Conservation (phyloP, 495 filamentous ascomycete species). For the Penicillium diatomitis region DNA sequence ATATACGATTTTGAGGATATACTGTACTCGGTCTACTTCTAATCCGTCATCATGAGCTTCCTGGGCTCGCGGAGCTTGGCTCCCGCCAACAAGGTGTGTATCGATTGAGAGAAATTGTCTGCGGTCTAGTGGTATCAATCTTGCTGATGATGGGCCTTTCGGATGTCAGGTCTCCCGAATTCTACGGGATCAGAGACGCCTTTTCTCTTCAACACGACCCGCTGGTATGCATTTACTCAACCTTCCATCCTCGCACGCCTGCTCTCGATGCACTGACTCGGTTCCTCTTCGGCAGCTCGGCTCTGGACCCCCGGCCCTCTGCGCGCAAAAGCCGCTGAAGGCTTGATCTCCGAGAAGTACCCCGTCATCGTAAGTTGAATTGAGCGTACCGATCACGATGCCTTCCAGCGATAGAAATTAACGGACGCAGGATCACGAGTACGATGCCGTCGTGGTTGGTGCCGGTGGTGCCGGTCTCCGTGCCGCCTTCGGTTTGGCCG, state of each 20-base stretch:
- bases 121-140: constrained; percentile 9
- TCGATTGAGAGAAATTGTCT: constrained; percentile 15
- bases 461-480: constrained; percentile 90
- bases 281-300: constrained; percentile 43
- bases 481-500: constrained; percentile 91
- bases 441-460: constrained; percentile 88
- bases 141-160: constrained; percentile 16
- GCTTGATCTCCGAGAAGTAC: constrained; percentile 76
- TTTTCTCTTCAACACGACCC: constrained; percentile 79
- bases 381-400: no score
- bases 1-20: constrained; percentile 19
- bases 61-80: constrained; percentile 50
- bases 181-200: constrained; percentile 49
- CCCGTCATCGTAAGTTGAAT: constrained; percentile 71
- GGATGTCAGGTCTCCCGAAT: constrained; percentile 33
- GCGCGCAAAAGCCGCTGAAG: constrained; percentile 83
- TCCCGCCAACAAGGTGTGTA: constrained; percentile 46
- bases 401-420: background rate
- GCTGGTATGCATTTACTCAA: constrained; percentile 49
- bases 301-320: constrained; percentile 78
- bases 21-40: constrained; percentile 17
- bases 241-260: no score
- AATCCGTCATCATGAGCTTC: constrained; percentile 46
- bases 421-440: constrained; percentile 56
- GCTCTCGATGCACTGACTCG: constrained; percentile 21